These are phyloP conservation scores for Nicotiana knightiana DNA, from an alignment of 257 asterid species.

Conservation along the genomic window DNA sequence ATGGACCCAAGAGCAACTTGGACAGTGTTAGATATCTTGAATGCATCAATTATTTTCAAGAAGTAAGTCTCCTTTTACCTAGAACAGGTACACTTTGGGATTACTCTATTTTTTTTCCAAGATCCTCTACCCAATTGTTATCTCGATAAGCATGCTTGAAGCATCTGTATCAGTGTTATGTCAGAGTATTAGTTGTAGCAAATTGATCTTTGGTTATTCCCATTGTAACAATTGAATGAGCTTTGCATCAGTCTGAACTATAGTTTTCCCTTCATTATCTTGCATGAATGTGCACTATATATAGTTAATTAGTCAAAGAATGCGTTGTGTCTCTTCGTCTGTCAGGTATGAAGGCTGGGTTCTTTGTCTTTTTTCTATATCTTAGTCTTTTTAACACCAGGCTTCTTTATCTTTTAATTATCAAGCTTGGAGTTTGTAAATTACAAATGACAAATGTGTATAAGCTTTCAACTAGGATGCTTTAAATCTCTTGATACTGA, in stretches of 20 bases:
- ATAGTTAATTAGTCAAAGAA: not conserved
- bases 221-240: not conserved
- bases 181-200: slow-evolving; percentile 5
- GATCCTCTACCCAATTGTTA: not conserved
- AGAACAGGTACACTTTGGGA: not conserved
- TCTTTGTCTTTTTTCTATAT: not conserved
- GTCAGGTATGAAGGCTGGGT: not conserved
- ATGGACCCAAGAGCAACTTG: slow-evolving; percentile 89
- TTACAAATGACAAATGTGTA: too few relatives aligned
- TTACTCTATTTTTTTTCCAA: not conserved
- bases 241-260: not conserved
- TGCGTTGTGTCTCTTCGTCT: not conserved
- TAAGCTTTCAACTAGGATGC: too few relatives aligned
- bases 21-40: slow-evolving; percentile 85
- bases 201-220: not conserved
- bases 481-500: too few relatives aligned
- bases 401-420: slow-evolving; percentile 4
- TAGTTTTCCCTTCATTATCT: not conserved
- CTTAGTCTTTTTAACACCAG: not conserved
- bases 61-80: slow-evolving; percentile 41
- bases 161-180: not conserved
- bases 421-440: not conserved
- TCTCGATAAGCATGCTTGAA: not conserved
- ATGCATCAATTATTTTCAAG: slow-evolving; percentile 78
- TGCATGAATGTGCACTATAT: not conserved